Evolutionary conservation across 306 rosid species (phyloP), one percentile per base, ranked within the genome.

Genomic region (Vicia villosa): DNA sequence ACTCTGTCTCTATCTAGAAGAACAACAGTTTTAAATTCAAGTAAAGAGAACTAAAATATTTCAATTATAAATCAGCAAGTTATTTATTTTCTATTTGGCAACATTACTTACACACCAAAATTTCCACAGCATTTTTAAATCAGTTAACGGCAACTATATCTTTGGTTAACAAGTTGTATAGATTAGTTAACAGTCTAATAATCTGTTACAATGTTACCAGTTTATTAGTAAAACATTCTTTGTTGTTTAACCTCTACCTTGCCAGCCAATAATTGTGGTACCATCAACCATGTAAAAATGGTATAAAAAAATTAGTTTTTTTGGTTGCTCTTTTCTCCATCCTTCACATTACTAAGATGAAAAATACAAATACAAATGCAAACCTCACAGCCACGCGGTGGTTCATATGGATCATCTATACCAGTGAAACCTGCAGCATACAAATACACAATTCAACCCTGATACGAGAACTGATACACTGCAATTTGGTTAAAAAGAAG

Each of bases 341-440:
- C 75, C 28, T 51, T 43, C 26, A 43, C 14, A 65, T 40, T 32
- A 12, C 38, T 67, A 45, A 26, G 24, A 63, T 24, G 21, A 43
- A 24, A 11, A 73, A n/a, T 4, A 61, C 57, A 68, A 72, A 69
- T 74, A 68, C 79, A 68, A 68, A 69, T 74, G 54, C 83, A 68
- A 6, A 85, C 99, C 99, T 94, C 99, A 57, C 92, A 85, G 36
- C 75, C 68, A 63, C 76, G 26, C 5, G 99, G 99, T 37, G 85
- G 84, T 77, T 94, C 99, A 62, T 94, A 94, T 30, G 97, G 96
- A 80, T 91, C 96, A 78, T 89, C 95, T 41, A 94, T 71, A 62
- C 99, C 99, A 12, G 99, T 94, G 77, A 94, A 94, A 71, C 88
- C 99, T 94, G 93, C 78, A 79, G 64, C 70, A 50, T 59, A 58